Evolutionary conservation across 768 basidiomycete species (phyloP).

Genomic region (Neoboletus magnificus): DNA sequence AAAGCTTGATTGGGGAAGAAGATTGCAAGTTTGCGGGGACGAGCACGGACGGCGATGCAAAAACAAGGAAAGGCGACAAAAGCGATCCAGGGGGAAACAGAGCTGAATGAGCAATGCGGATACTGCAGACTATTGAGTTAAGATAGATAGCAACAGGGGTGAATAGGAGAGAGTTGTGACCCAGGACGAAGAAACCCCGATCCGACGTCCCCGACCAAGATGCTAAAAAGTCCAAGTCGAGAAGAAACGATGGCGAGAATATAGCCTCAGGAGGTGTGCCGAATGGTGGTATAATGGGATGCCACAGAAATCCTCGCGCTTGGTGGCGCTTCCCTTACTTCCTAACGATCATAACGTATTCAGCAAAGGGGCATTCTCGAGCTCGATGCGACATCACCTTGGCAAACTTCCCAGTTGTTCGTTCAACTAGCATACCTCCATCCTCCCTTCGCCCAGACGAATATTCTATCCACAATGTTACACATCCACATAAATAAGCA

Average conservation of each 20-base stretch:
- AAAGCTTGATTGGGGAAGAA: constrained; percentile 11
- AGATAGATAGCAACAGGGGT: constrained; percentile 25
- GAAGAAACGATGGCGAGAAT: constrained; percentile 8
- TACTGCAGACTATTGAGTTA: constrained; percentile 24
- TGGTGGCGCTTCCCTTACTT: constrained; percentile 15
- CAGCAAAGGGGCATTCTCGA: constrained; percentile 16
- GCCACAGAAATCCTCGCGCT: constrained; percentile 15
- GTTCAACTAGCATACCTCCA: constrained; percentile 16
- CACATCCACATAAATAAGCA: constrained; percentile 86
- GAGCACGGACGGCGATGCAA: constrained; percentile 24
- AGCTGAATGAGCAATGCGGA: constrained; percentile 21
- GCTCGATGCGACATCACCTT: constrained; percentile 31
- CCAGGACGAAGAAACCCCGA: constrained; percentile 20
- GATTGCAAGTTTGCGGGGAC: constrained; percentile 17
- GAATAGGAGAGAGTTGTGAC: constrained; percentile 16
- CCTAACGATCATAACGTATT: constrained; percentile 17
- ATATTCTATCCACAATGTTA: constrained; percentile 31
- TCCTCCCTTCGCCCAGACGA: constrained; percentile 16
- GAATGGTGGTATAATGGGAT: constrained; percentile 19
- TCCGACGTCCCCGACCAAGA: constrained; percentile 14
- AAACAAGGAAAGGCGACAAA: constrained; percentile 23
- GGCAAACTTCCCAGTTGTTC: constrained; percentile 7
- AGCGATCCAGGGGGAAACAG: constrained; percentile 19
- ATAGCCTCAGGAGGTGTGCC: constrained; percentile 5
- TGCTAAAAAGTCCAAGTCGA: constrained; percentile 14